Base-by-base conservation (phyloP, 371 early-diverging fungal species). In the Sporodiniella umbellata region DNA sequence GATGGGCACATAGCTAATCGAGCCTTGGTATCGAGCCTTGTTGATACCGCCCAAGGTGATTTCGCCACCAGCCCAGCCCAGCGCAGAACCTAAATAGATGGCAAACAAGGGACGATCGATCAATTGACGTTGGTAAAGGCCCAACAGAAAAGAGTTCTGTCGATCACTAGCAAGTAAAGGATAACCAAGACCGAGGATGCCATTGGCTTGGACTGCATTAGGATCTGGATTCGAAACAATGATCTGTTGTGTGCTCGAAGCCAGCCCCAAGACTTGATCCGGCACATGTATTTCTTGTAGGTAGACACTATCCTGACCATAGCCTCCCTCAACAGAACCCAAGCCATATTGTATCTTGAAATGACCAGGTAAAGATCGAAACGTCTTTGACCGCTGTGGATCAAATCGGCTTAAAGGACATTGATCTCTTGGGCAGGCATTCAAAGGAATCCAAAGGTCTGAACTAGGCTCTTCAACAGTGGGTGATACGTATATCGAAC, bases 41-140 rank as follows among this genome's bases (percentile, higher is more conserved):
- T 86, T 80, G 17, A 64, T 66, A 1, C 78, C 83, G 11, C 81
- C 83, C 53, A 86, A 64, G 12, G 73, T 66, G 42, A 83, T 64
- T 47, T 81, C 78, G 5, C 83, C 45, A 35, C 83, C 45, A 35
- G 39, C 18, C 57, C 57, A 56, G 8, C 57, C 57, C 14, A 19
- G 17, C 0, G 35, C 45, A 3, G 46, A 40, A 4, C 57, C 51
- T 51, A 56, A 33, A 8, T 47, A 46, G 4, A 56, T 40, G 10
- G 61, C 54, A 44, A 66, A 66, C 2, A 61, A n/a, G 8, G 66
- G 55, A 4, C 52, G n/a, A 2, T 56, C 40, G n/a, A 66, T 66
- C 25, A 55, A 14, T 1, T 48, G 51, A 14, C 42, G 40, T 1
- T 49, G 25, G 0, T 33, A 42, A 21, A 66, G 33, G 19, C 55